These are phyloP conservation scores for Novymonas esmeraldas DNA, from an alignment of 208 protist genomes.

Conservation along the genomic window DNA sequence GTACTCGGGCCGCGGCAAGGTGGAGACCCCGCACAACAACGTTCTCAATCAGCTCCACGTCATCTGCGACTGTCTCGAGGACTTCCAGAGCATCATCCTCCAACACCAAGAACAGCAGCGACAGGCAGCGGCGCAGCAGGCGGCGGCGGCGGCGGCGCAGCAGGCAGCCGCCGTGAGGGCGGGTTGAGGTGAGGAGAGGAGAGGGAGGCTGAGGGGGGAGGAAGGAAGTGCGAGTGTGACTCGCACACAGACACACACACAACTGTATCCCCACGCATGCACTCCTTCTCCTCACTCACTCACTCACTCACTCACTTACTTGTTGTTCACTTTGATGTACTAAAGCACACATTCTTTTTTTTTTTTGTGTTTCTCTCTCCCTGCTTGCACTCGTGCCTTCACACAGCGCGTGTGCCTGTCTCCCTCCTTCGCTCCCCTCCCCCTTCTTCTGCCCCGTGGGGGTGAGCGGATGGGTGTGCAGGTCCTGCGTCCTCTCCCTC, in stretches of 20 bases:
- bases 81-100: slow-evolving; percentile 86
- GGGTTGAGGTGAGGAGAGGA: background rate
- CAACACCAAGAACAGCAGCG: slow-evolving; percentile 58
- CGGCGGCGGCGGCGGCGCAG: slow-evolving; percentile 4
- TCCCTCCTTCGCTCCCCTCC: background rate
- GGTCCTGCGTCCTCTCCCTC: background rate
- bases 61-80: slow-evolving; percentile 90
- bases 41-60: slow-evolving; percentile 87
- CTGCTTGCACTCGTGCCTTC: background rate
- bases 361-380: background rate
- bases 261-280: background rate
- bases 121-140: slow-evolving; percentile 8
- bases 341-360: background rate
- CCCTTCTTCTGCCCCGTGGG: background rate
- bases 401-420: no score
- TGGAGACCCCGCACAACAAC: slow-evolving; percentile 62
- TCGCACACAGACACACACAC: background rate
- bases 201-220: no score
- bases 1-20: slow-evolving; percentile 81
- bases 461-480: background rate
- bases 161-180: background rate
- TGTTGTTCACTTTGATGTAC: no score
- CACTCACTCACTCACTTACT: background rate
- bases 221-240: background rate
- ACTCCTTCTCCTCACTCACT: background rate